phyloP scores from a whole-genome alignment of 164 flowering plant species.

The Platanus orientalis region DNA sequence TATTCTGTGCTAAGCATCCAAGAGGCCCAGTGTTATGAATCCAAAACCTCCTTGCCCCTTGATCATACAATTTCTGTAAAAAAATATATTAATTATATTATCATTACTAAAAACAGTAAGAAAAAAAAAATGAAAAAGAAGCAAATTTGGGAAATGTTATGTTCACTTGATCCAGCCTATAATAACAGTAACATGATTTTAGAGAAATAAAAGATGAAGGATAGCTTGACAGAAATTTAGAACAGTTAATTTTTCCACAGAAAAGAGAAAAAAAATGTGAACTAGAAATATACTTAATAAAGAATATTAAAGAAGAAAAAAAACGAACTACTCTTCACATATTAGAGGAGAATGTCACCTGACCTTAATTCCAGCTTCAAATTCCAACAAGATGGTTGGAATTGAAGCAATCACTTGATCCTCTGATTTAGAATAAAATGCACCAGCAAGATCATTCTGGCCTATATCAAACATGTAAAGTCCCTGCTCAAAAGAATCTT shows the following conservation, averaged over 20 bases:
- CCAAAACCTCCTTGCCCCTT: slow-evolving; percentile 89
- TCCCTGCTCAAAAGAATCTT: slow-evolving; percentile 53
- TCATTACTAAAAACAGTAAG: not conserved
- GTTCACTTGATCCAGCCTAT: no score
- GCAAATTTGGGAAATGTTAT: no score
- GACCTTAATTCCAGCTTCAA: slow-evolving; percentile 77
- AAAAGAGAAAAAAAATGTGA: no score
- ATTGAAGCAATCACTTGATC: slow-evolving; percentile 85
- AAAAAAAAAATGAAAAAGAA: not conserved
- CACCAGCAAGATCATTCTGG: slow-evolving; percentile 93
- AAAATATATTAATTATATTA: no score
- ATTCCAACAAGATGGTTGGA: slow-evolving; percentile 61
- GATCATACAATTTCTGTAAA: slow-evolving; percentile 58
- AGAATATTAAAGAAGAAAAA: not conserved
- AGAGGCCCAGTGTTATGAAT: slow-evolving; percentile 94
- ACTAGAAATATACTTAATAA: not conserved
- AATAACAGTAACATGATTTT: no score
- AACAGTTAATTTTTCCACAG: no score
- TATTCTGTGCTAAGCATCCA: slow-evolving; percentile 85
- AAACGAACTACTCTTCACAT: not conserved
- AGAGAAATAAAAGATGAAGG: no score
- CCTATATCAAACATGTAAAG: slow-evolving; percentile 95
- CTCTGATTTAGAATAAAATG: slow-evolving; percentile 74
- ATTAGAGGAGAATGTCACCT: slow-evolving; percentile 4
- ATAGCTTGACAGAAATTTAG: no score